phyloP scores from a whole-genome alignment of 2,329 filamentous ascomycete species.

The Endoconidiophora laricicola region DNA sequence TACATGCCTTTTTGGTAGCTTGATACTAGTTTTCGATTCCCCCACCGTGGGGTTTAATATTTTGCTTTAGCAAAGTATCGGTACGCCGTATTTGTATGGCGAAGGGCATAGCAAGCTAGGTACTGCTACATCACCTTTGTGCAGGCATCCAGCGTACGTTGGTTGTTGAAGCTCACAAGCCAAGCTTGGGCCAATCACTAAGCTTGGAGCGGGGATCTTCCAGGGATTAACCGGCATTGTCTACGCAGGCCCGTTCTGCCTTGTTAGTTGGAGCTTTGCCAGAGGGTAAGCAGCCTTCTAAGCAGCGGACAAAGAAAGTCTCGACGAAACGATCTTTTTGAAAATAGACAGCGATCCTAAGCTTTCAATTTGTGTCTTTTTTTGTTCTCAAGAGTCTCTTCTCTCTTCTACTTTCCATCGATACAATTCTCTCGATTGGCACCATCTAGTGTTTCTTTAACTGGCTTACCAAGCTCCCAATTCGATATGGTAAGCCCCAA shows the following conservation, averaged over 20 bases:
- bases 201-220: neutral
- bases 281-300: conserved; percentile 5
- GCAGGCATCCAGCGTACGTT: conserved; percentile 12
- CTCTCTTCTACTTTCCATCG: no score
- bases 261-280: conserved; percentile 6
- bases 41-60: conserved; percentile 1
- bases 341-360: neutral
- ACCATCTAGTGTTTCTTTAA: no score
- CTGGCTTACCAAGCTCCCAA: no score
- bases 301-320: neutral
- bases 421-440: no score
- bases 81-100: neutral
- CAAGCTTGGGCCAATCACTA: conserved; percentile 11
- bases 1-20: neutral
- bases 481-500: no score
- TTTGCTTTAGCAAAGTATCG: neutral
- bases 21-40: neutral
- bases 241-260: conserved; percentile 13
- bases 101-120: neutral
- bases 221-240: conserved; percentile 12
- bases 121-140: conserved; percentile 4
- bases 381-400: no score
- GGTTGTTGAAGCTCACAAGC: neutral
- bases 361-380: neutral
- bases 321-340: neutral